Evolutionary conservation across 108 stramenopile species (phyloP).

Genomic region (Epipyxis sp.): DNA sequence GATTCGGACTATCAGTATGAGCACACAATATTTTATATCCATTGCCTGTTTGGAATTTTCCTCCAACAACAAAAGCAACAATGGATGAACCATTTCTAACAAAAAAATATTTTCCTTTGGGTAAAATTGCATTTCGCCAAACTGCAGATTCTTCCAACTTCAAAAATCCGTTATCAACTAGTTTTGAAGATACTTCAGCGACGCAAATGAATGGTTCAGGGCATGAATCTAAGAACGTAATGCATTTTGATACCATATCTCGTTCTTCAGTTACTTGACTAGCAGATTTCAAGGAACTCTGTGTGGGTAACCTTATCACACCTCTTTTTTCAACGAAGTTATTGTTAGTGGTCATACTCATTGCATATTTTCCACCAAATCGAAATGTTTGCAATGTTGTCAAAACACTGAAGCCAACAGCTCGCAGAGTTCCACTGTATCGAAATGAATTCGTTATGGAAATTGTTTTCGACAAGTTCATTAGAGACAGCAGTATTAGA

Average conservation of each 20-base stretch:
- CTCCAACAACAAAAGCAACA: conserved; percentile 50
- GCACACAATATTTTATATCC: conserved; percentile 38
- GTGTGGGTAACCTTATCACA: too few relatives aligned
- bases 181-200: background rate
- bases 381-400: too few relatives aligned
- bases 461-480: too few relatives aligned
- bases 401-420: too few relatives aligned
- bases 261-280: too few relatives aligned
- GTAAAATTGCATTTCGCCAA: conserved; percentile 8
- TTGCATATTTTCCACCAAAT: too few relatives aligned
- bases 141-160: conserved; percentile 35
- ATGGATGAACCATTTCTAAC: conserved; percentile 37
- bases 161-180: conserved; percentile 25
- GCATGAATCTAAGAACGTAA: conserved; percentile 29
- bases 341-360: too few relatives aligned
- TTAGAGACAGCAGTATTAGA: too few relatives aligned
- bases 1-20: conserved; percentile 50
- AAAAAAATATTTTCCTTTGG: conserved; percentile 39
- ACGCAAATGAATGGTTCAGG: conserved; percentile 44
- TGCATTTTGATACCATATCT: background rate
- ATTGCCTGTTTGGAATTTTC: conserved; percentile 30
- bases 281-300: too few relatives aligned
- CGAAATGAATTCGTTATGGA: too few relatives aligned
- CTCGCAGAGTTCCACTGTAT: too few relatives aligned
- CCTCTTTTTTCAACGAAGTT: too few relatives aligned